These are phyloP conservation scores for Celoporthe dispersa DNA, from an alignment of 2,329 filamentous ascomycete species.

Conservation along the genomic window DNA sequence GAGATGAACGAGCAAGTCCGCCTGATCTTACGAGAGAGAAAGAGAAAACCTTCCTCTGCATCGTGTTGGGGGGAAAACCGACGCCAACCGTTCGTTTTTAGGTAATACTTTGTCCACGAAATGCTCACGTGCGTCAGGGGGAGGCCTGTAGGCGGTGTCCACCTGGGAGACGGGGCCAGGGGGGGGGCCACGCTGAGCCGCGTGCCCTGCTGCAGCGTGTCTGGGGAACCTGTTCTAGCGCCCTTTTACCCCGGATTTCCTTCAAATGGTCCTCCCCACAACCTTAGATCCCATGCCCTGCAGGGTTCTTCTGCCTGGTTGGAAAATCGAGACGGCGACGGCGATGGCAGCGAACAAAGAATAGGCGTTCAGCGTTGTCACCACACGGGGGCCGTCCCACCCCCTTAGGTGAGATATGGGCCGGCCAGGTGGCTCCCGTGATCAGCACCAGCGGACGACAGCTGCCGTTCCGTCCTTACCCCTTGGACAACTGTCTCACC, in stretches of 20 bases:
- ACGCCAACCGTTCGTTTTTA: slow-evolving; percentile 23
- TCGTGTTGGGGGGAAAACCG: slow-evolving; percentile 7
- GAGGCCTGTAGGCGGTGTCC: slow-evolving; percentile 8
- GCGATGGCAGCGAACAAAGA: neutral
- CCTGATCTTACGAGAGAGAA: neutral
- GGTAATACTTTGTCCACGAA: slow-evolving; percentile 29
- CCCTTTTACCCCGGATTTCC: slow-evolving; percentile 17
- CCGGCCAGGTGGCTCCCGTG: neutral
- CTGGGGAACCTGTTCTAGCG: slow-evolving; percentile 13
- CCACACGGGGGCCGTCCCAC: no score
- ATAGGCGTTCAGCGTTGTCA: neutral
- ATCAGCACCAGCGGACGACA: neutral
- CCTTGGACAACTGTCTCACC: neutral
- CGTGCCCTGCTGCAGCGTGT: slow-evolving; percentile 1
- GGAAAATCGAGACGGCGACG: neutral
- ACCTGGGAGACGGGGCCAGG: neutral
- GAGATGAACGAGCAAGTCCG: neutral
- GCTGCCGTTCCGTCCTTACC: neutral
- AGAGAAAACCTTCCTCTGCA: neutral
- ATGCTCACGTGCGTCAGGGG: slow-evolving; percentile 23
- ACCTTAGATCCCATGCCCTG: neutral
- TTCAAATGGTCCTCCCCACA: neutral
- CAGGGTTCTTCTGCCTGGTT: neutral
- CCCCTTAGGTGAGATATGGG: neutral
- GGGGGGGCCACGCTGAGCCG: slow-evolving; percentile 4